Evolutionary conservation across 2,329 filamentous ascomycete genomes (phyloP).

Genomic region (Diaporthe humulicola): DNA sequence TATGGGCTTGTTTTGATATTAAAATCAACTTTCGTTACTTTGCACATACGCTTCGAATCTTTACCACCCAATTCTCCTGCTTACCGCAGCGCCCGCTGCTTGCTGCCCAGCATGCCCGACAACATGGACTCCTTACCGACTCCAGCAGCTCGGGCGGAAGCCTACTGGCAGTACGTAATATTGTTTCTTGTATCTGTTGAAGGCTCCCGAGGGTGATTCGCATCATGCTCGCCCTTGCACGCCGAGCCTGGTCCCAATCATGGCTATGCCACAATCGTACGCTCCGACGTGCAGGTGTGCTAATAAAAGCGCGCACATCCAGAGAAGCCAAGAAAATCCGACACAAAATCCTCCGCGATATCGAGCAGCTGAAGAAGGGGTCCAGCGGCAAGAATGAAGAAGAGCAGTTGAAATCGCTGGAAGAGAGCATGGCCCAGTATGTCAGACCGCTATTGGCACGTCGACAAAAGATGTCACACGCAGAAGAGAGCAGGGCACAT

Average conservation of each 20-base stretch:
- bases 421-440: slow-evolving; percentile 50
- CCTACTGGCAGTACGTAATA: slow-evolving; percentile 39
- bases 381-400: slow-evolving; percentile 42
- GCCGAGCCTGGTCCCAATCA: neutral
- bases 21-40: slow-evolving; percentile 33
- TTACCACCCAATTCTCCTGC: neutral
- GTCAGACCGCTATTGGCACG: slow-evolving; percentile 31
- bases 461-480: slow-evolving; percentile 9
- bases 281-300: neutral
- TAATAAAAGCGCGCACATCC: slow-evolving; percentile 10
- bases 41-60: slow-evolving; percentile 12
- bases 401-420: slow-evolving; percentile 48
- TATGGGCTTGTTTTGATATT: slow-evolving; percentile 39
- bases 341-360: slow-evolving; percentile 43
- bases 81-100: slow-evolving; percentile 37
- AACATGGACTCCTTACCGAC: slow-evolving; percentile 32
- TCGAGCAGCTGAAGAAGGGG: slow-evolving; percentile 46
- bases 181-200: neutral
- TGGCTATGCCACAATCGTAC: neutral
- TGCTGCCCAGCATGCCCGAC: slow-evolving; percentile 31
- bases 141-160: slow-evolving; percentile 35
- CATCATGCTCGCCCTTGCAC: neutral
- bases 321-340: slow-evolving; percentile 46
- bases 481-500: neutral
- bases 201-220: neutral